Evolutionary conservation across 805 yeast species (phyloP).

Genomic region (Candida parachauliodes): DNA sequence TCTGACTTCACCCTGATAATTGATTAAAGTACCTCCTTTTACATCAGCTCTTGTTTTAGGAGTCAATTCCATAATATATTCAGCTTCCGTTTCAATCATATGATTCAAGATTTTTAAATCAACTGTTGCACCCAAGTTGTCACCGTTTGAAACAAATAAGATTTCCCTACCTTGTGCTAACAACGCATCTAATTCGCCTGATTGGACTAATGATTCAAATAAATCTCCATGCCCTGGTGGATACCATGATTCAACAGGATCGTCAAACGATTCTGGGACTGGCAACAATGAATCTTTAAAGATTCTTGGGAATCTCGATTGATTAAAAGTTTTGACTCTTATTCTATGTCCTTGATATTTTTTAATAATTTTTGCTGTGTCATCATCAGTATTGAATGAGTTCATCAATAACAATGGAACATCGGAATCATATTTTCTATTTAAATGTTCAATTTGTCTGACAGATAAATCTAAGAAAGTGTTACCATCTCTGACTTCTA

Average conservation of each 20-base stretch:
- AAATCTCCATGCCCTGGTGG: constrained; percentile 99
- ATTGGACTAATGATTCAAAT: constrained; percentile 81
- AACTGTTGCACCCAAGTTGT: constrained; percentile 97
- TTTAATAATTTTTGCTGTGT: constrained; percentile 91
- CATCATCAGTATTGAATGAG: constrained; percentile 96
- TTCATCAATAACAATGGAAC: constrained; percentile 97
- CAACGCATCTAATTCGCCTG: constrained; percentile 89
- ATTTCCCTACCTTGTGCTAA: constrained; percentile 92
- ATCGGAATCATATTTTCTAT: constrained; percentile 84
- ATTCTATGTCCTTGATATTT: constrained; percentile 96
- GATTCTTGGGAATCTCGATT: constrained; percentile 96
- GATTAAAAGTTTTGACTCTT: constrained; percentile 93
- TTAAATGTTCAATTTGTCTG: constrained; percentile 93
- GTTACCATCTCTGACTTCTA: constrained; percentile 98
- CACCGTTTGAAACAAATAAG: constrained; percentile 95
- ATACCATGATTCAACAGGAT: constrained; percentile 85
- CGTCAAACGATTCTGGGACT: constrained; percentile 75
- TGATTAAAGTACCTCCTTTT: constrained; percentile 97
- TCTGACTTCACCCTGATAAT: constrained; percentile 92
- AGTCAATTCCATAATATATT: constrained; percentile 97
- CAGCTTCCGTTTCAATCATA: constrained; percentile 87
- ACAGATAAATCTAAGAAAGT: constrained; percentile 93
- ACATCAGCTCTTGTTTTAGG: constrained; percentile 99
- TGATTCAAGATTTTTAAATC: constrained; percentile 86
- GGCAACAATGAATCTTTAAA: constrained; percentile 94